These are phyloP conservation scores for Forsythia suspensa DNA, from an alignment of 257 asterid genomes.

Conservation along the genomic window DNA sequence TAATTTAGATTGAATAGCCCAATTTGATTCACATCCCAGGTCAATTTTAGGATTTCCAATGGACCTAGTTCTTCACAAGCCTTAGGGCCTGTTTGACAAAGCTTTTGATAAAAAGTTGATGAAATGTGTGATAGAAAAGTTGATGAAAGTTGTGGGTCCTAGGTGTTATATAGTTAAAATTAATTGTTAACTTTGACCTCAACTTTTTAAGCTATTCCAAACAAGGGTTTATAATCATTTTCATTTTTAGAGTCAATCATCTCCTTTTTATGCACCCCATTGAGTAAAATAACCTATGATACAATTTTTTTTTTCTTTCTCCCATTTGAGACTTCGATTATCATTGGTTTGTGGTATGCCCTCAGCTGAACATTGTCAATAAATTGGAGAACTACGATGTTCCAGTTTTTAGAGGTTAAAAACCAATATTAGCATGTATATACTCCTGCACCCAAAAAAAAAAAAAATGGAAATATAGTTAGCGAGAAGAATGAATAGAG, in stretches of 20 bases:
- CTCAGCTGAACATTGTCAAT: background rate
- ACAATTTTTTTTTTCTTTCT: background rate
- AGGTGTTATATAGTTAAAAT: too few species aligned
- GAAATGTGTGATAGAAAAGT: too few species aligned
- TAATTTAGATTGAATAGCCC: background rate
- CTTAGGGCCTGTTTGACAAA: too few species aligned
- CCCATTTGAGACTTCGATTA: background rate
- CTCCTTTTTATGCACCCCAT: background rate
- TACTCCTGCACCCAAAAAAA: background rate
- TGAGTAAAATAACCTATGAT: background rate
- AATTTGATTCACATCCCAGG: background rate
- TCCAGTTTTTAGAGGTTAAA: background rate
- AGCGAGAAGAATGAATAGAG: slow-evolving; percentile 2
- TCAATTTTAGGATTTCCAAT: background rate
- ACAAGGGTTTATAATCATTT: too few species aligned
- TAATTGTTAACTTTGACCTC: too few species aligned
- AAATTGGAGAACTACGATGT: background rate
- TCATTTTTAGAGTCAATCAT: background rate
- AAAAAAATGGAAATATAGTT: background rate
- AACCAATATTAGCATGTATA: background rate
- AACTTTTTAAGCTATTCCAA: too few species aligned
- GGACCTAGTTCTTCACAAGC: background rate
- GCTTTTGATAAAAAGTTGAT: too few species aligned
- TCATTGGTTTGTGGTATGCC: background rate
- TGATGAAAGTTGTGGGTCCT: too few species aligned